These are phyloP conservation scores for Leptosphaerulina australis DNA, from an alignment of 2,329 filamentous ascomycete genomes.

Conservation along the genomic window DNA sequence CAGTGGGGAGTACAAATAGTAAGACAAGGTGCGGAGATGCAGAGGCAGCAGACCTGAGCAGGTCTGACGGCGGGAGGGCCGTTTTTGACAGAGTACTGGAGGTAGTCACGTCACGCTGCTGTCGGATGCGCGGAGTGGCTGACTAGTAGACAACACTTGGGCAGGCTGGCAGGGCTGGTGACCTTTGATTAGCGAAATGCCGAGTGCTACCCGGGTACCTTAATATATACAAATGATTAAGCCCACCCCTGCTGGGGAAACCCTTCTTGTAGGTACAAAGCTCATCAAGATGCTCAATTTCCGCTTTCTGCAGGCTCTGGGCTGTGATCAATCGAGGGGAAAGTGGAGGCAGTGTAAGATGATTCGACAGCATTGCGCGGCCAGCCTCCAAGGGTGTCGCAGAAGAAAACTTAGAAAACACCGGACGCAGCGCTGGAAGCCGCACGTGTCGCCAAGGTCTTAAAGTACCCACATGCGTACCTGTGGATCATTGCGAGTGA, in stretches of 20 bases:
- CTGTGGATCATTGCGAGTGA: background rate
- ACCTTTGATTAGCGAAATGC: background rate
- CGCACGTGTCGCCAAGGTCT: conserved; percentile 1
- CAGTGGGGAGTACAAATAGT: conserved; percentile 12
- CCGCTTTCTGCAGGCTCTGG: conserved; percentile 4
- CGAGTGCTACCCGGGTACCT: conserved; percentile 30
- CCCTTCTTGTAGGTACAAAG: conserved; percentile 4
- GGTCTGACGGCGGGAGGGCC: conserved; percentile 31
- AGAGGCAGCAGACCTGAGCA: conserved; percentile 10
- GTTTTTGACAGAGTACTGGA: conserved; percentile 25
- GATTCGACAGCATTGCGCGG: conserved; percentile 3
- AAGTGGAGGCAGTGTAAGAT: background rate
- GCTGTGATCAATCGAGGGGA: background rate
- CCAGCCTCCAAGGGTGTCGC: background rate
- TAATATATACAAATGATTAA: conserved; percentile 23
- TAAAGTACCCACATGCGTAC: background rate
- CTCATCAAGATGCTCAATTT: conserved; percentile 18
- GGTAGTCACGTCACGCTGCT: conserved; percentile 1
- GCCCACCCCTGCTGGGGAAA: conserved; percentile 14
- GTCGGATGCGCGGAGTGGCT: conserved; percentile 11
- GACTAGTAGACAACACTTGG: conserved; percentile 1
- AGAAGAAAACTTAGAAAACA: conserved; percentile 1
- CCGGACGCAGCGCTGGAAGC: conserved; percentile 1
- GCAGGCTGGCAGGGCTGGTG: conserved; percentile 27
- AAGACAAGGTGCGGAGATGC: conserved; percentile 17